Base-by-base conservation (phyloP, 2,329 filamentous ascomycete species). In the Scytalidium lignicola region DNA sequence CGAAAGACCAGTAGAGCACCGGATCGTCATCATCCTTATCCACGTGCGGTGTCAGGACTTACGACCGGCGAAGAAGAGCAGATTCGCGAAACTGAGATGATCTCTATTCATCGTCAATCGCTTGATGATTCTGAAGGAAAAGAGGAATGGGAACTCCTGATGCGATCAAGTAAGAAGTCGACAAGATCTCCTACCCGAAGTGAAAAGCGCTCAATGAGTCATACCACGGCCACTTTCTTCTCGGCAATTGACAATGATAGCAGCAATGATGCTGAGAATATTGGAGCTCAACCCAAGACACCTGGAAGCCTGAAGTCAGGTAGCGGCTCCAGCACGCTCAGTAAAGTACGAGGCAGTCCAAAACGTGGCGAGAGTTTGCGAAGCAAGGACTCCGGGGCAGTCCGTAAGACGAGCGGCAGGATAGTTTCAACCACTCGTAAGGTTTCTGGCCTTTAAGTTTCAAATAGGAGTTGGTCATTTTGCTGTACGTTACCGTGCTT, bases 1-100 rank as follows among this genome's bases (percentile, higher is more conserved):
- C 83, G 93, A 54, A 97, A 99, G 75, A 87, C 86, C 15, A 85
- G 84, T 56, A 83, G 89, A 49, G 79, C 83, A 51, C 89, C 91
- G 60, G 64, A 66, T 39, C 82, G 86, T 21, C 86, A 89, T 58
- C 81, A 91, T 65, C 82, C 86, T 10, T 88, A 91, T 67, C 71
- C 82, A 46, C 78, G 84, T 49, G 78, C 76, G 20, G 67, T 74
- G 6, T 78, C 75, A 6, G 69, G 48, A 50, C 65, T 58, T 43
- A 65, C 44, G 57, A 68, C 62, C 7, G 58, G 58, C 13, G 79
- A 79, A 53, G 75, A 78, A 41, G 74, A 74, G 47, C 70, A 73
- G 26, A 65, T 78, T 62, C 66, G 68, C 69, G 54, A 79, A 62
- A 78, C 79, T 0, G 85, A 88, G 63, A 67, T 81, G 50, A 71